phyloP scores from a whole-genome alignment of 345 rosid genomes.

The Gossypium stocksii region DNA sequence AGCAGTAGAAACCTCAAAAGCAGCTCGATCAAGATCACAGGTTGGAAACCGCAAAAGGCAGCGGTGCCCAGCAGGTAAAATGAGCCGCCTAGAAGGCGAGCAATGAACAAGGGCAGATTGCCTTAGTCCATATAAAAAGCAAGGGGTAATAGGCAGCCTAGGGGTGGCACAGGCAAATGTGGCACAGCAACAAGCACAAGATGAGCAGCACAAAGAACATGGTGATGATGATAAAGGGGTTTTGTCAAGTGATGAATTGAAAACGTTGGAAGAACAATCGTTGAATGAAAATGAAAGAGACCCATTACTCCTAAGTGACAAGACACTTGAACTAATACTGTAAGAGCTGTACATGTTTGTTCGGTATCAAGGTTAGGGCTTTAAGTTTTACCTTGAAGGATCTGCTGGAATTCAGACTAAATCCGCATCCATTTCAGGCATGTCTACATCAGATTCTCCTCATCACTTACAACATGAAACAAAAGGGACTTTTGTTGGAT shows the following conservation, averaged over 20 bases:
- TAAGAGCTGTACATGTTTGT: slow-evolving; percentile 44
- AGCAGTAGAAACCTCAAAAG: slow-evolving; percentile 42
- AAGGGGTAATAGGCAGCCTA: slow-evolving; percentile 37
- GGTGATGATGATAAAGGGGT: slow-evolving; percentile 20
- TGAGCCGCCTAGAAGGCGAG: slow-evolving; percentile 51
- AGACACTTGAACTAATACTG: slow-evolving; percentile 35
- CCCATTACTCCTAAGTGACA: slow-evolving; percentile 43
- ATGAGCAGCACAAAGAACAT: slow-evolving; percentile 34
- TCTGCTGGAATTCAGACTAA: slow-evolving; percentile 14
- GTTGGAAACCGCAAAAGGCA: slow-evolving; percentile 28
- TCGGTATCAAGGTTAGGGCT: background rate
- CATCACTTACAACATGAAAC: background rate
- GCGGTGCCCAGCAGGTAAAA: slow-evolving; percentile 34
- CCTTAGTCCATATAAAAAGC: slow-evolving; percentile 54
- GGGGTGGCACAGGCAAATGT: slow-evolving; percentile 29
- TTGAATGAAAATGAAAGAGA: slow-evolving; percentile 44
- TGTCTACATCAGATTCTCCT: slow-evolving; percentile 6
- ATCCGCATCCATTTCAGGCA: slow-evolving; percentile 11
- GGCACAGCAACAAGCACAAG: slow-evolving; percentile 35
- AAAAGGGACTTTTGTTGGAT: background rate
- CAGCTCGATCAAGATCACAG: slow-evolving; percentile 31
- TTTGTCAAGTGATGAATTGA: slow-evolving; percentile 43
- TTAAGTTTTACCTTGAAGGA: slow-evolving; percentile 23
- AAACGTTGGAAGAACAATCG: slow-evolving; percentile 40
- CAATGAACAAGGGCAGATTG: slow-evolving; percentile 68